Base-by-base conservation (phyloP, 108 stramenopile species). In the Pseudonitzschia multiseries region DNA sequence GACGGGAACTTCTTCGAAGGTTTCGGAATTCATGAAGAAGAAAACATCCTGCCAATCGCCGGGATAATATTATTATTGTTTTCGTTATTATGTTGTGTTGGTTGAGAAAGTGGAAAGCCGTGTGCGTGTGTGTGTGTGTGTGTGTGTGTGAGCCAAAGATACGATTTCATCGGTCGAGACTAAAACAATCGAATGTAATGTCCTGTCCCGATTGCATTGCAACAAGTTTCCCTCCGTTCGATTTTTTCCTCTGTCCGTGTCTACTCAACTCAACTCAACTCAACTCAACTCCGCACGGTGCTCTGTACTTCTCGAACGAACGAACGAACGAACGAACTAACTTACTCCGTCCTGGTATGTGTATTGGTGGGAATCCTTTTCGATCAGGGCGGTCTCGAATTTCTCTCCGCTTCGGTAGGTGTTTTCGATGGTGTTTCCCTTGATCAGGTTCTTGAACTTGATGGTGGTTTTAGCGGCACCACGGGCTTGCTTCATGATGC, bases 391-490 rank as follows among this genome's bases (percentile, higher is more conserved):
- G 26, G 92, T 93, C 70, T 89, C 79, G 64, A 97, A 91, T 74
- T 91, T 95, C 74, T 94, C 93, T 71, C 95, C 97, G 69, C 88
- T 89, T 57, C 97, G 81, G 77, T 96, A 97, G 17, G 97, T 97
- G 73, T 96, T 96, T 78, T 97, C 97, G 68, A 96, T 84, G 32
- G 93, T 91, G 64, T 81, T 96, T 17, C 96, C 97, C 40, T 87
- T 83, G 72, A 90, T 88, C 56, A 97, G 79, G 82, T 97, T 97
- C 85, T 97, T 97, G 69, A 97, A 90, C 71, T 97, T 97, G 62
- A 91, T 91, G 62, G 91, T 91, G 0, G 89, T 92, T 80, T 91
- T 95, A 78, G 93, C 91, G 21, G 93, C 93, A 66, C 91, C 93
- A 28, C 90, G 88, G n/a, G 90, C 93, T 69, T 95, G 90, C 63